Conservation (phyloP, 345 rosid species). For the Toxicodendron radicans region DNA sequence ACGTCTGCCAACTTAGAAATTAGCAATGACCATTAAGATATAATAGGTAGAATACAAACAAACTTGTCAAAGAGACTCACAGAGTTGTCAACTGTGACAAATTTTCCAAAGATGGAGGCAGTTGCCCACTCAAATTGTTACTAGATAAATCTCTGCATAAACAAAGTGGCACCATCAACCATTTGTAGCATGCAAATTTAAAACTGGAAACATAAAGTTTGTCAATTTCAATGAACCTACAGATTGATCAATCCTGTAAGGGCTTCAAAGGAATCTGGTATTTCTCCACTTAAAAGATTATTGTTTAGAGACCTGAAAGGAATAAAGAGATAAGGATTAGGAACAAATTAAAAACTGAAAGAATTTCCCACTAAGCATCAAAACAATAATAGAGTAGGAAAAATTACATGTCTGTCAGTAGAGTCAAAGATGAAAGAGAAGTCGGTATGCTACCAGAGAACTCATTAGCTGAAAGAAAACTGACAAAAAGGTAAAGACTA, state of each 20-base stretch:
- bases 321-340: conserved; percentile 14
- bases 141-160: conserved; percentile 73
- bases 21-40: conserved; percentile 24
- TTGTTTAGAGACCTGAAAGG: conserved; percentile 74
- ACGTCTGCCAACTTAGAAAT: conserved; percentile 57
- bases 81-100: conserved; percentile 65
- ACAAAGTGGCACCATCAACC: conserved; percentile 26
- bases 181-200: conserved; percentile 12
- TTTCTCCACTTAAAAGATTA: conserved; percentile 79
- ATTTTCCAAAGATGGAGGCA: conserved; percentile 76
- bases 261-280: conserved; percentile 77
- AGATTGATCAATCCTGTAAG: conserved; percentile 75
- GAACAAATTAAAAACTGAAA: conserved; percentile 10
- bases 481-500: conserved; percentile 51
- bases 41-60: background rate
- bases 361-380: conserved; percentile 17
- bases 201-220: conserved; percentile 8
- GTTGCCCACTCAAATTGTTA: conserved; percentile 80
- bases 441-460: conserved; percentile 92
- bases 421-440: conserved; percentile 61
- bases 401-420: conserved; percentile 69
- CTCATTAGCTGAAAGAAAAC: conserved; percentile 89
- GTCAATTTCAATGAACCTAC: conserved; percentile 48
- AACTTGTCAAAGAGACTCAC: conserved; percentile 42
- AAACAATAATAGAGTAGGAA: conserved; percentile 1